These are phyloP conservation scores for Microcyclospora tardicrescens DNA, from an alignment of 2,329 filamentous ascomycete genomes.

Conservation along the genomic window DNA sequence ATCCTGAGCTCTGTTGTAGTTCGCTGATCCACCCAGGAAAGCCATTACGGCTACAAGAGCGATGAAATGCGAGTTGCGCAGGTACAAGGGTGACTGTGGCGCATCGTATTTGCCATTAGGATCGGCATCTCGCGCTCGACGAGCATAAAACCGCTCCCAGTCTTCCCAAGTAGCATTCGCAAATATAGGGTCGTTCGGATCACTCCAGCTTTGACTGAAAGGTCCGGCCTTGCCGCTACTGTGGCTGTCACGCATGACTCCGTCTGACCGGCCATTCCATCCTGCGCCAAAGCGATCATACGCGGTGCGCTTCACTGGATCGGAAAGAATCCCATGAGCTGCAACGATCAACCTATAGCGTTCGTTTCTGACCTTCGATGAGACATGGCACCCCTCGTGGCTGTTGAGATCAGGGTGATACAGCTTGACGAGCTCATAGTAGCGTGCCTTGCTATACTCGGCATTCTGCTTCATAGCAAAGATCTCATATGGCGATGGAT, in stretches of 20 bases:
- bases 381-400: constrained; percentile 32
- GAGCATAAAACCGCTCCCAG: constrained; percentile 68
- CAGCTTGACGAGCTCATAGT: constrained; percentile 84
- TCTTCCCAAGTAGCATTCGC: constrained; percentile 95
- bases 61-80: constrained; percentile 70
- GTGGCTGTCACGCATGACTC: constrained; percentile 7
- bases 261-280: constrained; percentile 48
- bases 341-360: constrained; percentile 80
- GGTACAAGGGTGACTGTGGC: constrained; percentile 46
- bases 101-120: constrained; percentile 24
- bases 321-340: constrained; percentile 76
- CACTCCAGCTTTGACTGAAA: constrained; percentile 21
- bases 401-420: constrained; percentile 69
- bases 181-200: constrained; percentile 38
- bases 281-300: constrained; percentile 76
- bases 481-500: constrained; percentile 82
- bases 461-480: constrained; percentile 49
- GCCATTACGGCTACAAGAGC: constrained; percentile 57
- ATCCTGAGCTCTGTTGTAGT: constrained; percentile 55
- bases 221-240: constrained; percentile 11
- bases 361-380: constrained; percentile 58
- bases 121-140: constrained; percentile 20
- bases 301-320: constrained; percentile 61
- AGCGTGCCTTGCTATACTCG: constrained; percentile 69
- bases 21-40: constrained; percentile 56